phyloP scores from a whole-genome alignment of 2,329 filamentous ascomycete species.

The Fonsecaea pedrosoi region DNA sequence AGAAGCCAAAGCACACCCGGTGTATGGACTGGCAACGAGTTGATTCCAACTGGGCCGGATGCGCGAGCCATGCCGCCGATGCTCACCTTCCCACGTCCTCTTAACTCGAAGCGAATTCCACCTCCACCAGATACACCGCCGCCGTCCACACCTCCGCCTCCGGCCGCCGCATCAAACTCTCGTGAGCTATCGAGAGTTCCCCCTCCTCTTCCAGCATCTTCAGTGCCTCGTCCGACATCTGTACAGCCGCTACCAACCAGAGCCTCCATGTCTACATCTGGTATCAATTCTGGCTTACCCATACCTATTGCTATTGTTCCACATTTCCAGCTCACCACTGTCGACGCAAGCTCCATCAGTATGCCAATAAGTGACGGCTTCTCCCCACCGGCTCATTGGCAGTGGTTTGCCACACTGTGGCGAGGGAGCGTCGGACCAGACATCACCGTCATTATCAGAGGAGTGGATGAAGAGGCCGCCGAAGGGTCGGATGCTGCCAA shows the following conservation, averaged over 20 bases:
- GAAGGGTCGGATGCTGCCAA: constrained; percentile 43
- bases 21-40: constrained; percentile 10
- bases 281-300: background rate
- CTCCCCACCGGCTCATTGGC: constrained; percentile 88
- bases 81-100: constrained; percentile 25
- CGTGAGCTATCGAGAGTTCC: constrained; percentile 29
- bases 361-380: constrained; percentile 80
- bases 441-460: constrained; percentile 54
- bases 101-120: constrained; percentile 32
- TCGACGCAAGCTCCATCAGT: constrained; percentile 74
- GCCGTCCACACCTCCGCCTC: constrained; percentile 36
- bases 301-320: constrained; percentile 78
- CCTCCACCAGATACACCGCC: constrained; percentile 25
- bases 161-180: constrained; percentile 37
- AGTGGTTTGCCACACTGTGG: constrained; percentile 96
- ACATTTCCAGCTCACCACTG: constrained; percentile 78
- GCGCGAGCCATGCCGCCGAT: constrained; percentile 9
- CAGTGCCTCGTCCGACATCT: background rate
- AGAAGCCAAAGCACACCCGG: constrained; percentile 30
- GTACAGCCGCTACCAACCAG: background rate
- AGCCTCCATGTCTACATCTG: background rate
- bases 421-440: constrained; percentile 83
- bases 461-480: constrained; percentile 42
- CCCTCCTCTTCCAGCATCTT: constrained; percentile 24
- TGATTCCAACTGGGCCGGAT: background rate